These are phyloP conservation scores for Testicularia cyperi DNA, from an alignment of 1,284 basidiomycete genomes.

Conservation along the genomic window DNA sequence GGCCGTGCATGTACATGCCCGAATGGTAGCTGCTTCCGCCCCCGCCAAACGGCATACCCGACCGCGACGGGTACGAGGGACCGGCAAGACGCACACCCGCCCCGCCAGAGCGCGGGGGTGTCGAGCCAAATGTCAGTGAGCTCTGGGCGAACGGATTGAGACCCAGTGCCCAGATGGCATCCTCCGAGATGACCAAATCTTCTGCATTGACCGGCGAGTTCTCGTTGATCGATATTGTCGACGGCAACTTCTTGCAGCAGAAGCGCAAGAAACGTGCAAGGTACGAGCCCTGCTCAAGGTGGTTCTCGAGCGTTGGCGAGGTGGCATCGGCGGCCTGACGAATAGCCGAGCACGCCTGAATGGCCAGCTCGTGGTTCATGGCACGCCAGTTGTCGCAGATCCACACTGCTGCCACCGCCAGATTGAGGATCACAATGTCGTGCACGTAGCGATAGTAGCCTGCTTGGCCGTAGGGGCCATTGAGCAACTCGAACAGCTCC, in stretches of 20 bases:
- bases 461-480: slow-evolving; percentile 30
- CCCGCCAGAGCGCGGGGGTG: too few relatives aligned
- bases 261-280: slow-evolving; percentile 36
- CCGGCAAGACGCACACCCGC: too few relatives aligned
- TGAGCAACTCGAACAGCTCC: slow-evolving; percentile 36
- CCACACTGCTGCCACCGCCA: slow-evolving; percentile 38
- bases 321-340: slow-evolving; percentile 36
- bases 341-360: slow-evolving; percentile 27
- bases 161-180: slow-evolving; percentile 38
- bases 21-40: too few relatives aligned
- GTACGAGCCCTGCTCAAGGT: slow-evolving; percentile 36
- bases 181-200: slow-evolving; percentile 33
- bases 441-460: slow-evolving; percentile 41
- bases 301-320: slow-evolving; percentile 28
- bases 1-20: slow-evolving; percentile 8
- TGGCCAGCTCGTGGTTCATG: slow-evolving; percentile 37
- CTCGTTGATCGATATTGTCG: slow-evolving; percentile 41
- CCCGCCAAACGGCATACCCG: too few relatives aligned
- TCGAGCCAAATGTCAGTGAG: slow-evolving; percentile 6
- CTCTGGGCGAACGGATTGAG: slow-evolving; percentile 25
- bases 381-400: slow-evolving; percentile 44
- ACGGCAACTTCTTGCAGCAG: slow-evolving; percentile 41
- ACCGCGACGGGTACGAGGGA: slow-evolving; percentile 8
- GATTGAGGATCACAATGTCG: slow-evolving; percentile 43
- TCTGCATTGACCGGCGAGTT: slow-evolving; percentile 40